Evolutionary conservation across 495 filamentous ascomycete genomes (phyloP).

Genomic region (Podospora pseudopauciseta): DNA sequence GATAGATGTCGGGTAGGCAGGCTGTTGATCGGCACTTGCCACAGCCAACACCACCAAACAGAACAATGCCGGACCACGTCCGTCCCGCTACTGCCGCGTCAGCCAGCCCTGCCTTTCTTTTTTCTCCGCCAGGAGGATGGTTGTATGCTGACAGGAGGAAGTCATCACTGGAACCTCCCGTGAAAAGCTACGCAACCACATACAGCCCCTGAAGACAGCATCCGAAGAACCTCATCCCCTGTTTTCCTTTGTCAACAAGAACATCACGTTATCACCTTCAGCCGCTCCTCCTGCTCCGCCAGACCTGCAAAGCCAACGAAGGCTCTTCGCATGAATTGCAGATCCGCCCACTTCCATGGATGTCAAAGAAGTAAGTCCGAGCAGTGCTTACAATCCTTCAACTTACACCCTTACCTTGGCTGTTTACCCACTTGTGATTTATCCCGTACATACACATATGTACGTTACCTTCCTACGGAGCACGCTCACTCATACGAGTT

Average conservation of each 20-base stretch:
- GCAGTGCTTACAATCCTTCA: too few species aligned
- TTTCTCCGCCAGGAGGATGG: not conserved
- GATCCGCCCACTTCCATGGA: not conserved
- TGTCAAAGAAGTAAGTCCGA: too few species aligned
- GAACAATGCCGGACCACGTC: not conserved
- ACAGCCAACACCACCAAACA: not conserved
- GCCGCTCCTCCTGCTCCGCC: not conserved
- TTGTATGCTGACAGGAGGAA: not conserved
- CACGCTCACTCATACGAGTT: too few species aligned
- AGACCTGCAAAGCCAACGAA: not conserved
- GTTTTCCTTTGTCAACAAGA: not conserved
- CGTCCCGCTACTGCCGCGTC: not conserved
- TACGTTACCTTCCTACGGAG: too few species aligned
- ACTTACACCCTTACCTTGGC: too few species aligned
- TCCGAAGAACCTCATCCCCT: not conserved
- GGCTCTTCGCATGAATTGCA: not conserved
- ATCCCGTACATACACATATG: too few species aligned
- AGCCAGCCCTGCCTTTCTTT: not conserved
- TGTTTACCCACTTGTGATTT: too few species aligned
- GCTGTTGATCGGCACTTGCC: not conserved
- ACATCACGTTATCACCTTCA: not conserved
- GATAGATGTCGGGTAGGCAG: not conserved
- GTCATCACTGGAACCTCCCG: too few species aligned
- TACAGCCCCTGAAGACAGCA: not conserved
- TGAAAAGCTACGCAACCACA: not conserved